These are phyloP conservation scores for Paramecium caudatum DNA, from an alignment of 73 alveolate species.

Conservation along the genomic window DNA sequence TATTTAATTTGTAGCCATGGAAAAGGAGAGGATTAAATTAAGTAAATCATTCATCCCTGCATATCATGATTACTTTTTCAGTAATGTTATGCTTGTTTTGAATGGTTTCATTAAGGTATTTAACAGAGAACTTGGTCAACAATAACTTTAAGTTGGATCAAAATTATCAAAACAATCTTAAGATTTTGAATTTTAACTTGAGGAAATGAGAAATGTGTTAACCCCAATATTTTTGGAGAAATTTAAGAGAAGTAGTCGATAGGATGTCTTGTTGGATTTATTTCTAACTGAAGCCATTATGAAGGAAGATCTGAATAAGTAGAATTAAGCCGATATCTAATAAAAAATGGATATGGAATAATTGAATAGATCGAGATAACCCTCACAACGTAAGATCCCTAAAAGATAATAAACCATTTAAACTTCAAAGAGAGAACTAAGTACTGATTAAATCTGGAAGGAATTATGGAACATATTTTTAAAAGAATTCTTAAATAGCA, in stretches of 20 bases:
- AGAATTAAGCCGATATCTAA: not conserved
- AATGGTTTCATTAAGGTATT: slow-evolving; percentile 63
- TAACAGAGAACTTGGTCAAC: slow-evolving; percentile 60
- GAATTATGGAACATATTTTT: slow-evolving; percentile 74
- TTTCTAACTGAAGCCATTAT: slow-evolving; percentile 16
- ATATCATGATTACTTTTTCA: slow-evolving; percentile 62
- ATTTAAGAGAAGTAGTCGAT: not conserved
- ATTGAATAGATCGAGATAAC: not conserved
- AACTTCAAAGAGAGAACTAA: slow-evolving; percentile 58
- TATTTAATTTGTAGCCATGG: slow-evolving; percentile 46
- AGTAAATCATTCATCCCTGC: not conserved
- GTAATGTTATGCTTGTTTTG: slow-evolving; percentile 43
- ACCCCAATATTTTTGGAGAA: not conserved
- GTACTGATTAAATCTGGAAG: slow-evolving; percentile 68
- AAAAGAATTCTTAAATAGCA: slow-evolving; percentile 27
- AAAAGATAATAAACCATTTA: slow-evolving; percentile 13
- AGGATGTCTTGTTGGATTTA: not conserved
- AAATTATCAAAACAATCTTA: slow-evolving; percentile 3
- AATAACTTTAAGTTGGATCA: not conserved
- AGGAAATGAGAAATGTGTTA: not conserved
- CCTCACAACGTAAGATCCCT: not conserved
- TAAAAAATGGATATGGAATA: not conserved
- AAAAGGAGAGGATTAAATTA: slow-evolving; percentile 41
- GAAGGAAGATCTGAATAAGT: slow-evolving; percentile 43
- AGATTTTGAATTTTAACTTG: slow-evolving; percentile 6